Evolutionary conservation across 2,329 filamentous ascomycete genomes (phyloP).

Genomic region (Fusarium domesticum): DNA sequence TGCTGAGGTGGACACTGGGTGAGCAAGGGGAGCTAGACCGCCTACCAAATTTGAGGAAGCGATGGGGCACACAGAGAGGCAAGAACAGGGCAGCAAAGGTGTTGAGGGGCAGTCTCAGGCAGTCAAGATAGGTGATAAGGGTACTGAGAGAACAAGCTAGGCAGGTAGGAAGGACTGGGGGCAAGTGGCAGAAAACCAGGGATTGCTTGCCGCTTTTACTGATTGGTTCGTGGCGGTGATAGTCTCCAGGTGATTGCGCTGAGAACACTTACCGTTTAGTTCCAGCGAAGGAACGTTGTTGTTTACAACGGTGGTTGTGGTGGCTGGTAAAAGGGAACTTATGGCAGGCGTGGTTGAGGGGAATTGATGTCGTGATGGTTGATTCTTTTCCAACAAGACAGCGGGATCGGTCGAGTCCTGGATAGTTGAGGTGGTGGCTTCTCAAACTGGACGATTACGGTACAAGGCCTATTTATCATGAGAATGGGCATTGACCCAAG

Average conservation of each 20-base stretch:
- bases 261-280: constrained; percentile 17
- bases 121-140: constrained; percentile 13
- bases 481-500: background rate
- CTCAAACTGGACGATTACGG: background rate
- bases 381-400: too few species aligned
- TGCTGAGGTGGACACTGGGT: constrained; percentile 32
- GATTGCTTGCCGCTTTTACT: constrained; percentile 34
- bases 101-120: constrained; percentile 17
- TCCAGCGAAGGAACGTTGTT: constrained; percentile 3
- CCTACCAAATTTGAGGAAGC: constrained; percentile 24
- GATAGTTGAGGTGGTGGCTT: too few species aligned
- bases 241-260: constrained; percentile 25
- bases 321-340: too few species aligned
- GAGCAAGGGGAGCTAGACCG: constrained; percentile 23
- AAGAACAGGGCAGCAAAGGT: constrained; percentile 2
- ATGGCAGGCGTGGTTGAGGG: too few species aligned
- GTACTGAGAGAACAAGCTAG: background rate
- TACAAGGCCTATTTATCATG: background rate
- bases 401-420: too few species aligned
- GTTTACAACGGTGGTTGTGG: constrained; percentile 18
- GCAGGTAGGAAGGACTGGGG: constrained; percentile 11
- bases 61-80: background rate
- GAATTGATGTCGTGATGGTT: background rate
- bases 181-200: constrained; percentile 23
- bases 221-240: constrained; percentile 37